phyloP scores from a whole-genome alignment of 1,284 basidiomycete species.

The Moesziomyces globuligerus region DNA sequence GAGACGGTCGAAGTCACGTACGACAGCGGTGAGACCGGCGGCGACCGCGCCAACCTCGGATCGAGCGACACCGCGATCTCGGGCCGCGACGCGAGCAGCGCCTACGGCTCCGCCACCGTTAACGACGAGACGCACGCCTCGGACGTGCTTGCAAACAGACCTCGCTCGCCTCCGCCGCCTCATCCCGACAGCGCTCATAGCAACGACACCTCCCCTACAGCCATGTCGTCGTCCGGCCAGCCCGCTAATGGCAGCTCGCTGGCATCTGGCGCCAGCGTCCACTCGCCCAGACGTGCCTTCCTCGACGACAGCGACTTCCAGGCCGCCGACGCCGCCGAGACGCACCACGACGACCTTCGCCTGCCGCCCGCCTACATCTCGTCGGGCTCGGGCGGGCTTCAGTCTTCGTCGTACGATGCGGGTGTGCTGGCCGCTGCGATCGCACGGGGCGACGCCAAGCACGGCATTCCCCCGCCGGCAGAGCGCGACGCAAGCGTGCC shows the following conservation, averaged over 20 bases:
- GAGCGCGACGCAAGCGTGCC: conserved; percentile 29
- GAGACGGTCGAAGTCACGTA: conserved; percentile 41
- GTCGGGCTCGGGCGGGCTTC: conserved; percentile 18
- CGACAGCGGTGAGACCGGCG: conserved; percentile 11
- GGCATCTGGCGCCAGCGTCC: conserved; percentile 8
- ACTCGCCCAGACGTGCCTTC: conserved; percentile 7
- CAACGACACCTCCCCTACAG: not conserved
- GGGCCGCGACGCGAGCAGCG: not conserved
- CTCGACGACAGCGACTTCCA: conserved; percentile 50
- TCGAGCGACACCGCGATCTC: conserved; percentile 1
- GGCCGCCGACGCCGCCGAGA: conserved; percentile 48
- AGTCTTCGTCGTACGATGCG: conserved; percentile 3
- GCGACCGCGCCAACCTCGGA: not conserved
- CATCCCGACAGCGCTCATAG: conserved; percentile 29
- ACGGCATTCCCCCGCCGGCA: conserved; percentile 33
- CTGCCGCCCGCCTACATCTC: conserved; percentile 59
- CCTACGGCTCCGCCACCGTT: not conserved
- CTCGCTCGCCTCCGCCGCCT: conserved; percentile 39
- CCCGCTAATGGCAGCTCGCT: not conserved
- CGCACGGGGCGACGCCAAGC: conserved; percentile 39
- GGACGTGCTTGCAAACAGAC: conserved; percentile 1
- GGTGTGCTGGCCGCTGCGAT: conserved; percentile 25
- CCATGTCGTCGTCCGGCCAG: conserved; percentile 9
- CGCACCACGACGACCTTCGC: conserved; percentile 28
- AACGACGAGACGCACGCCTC: not conserved